These are phyloP conservation scores for Wickerhamomyces chaumierensis DNA, from an alignment of 805 yeast genomes.

Conservation along the genomic window DNA sequence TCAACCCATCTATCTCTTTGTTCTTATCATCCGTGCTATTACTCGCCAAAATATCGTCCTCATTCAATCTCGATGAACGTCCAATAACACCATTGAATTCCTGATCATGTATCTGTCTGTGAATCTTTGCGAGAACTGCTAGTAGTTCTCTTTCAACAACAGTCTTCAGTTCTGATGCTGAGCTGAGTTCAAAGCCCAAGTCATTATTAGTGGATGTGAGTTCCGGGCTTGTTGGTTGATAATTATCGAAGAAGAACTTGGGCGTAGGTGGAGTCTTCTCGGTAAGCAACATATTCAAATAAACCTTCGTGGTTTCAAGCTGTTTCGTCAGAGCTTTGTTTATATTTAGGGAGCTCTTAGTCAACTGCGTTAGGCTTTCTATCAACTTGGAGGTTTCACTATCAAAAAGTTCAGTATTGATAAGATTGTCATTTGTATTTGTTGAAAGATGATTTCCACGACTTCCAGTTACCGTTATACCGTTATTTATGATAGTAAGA, in stretches of 20 bases:
- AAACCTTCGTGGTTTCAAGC: conserved; percentile 4
- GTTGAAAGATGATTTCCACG: not conserved
- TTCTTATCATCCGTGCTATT: not conserved
- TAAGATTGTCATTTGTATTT: not conserved
- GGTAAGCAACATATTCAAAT: not conserved
- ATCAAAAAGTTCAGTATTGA: conserved; percentile 5
- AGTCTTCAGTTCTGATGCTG: not conserved
- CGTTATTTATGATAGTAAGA: conserved; percentile 1
- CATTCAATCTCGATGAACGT: not conserved
- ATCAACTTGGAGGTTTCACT: conserved; percentile 14
- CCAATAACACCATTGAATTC: conserved; percentile 2
- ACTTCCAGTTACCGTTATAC: conserved; percentile 3
- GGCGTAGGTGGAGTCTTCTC: conserved; percentile 11
- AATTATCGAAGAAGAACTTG: conserved; percentile 6
- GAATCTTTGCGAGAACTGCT: conserved; percentile 5
- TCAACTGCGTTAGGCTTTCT: conserved; percentile 9
- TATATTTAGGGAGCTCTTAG: conserved; percentile 8
- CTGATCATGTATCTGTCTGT: conserved; percentile 10
- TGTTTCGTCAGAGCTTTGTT: conserved; percentile 5
- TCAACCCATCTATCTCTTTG: conserved; percentile 4
- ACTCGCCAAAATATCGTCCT: not conserved
- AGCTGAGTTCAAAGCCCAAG: conserved; percentile 2
- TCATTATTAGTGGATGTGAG: conserved; percentile 1
- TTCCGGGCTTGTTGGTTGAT: not conserved
- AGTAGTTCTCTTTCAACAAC: not conserved